Evolutionary conservation across 495 filamentous ascomycete species (phyloP).

Genomic region (Cercophora scortea): DNA sequence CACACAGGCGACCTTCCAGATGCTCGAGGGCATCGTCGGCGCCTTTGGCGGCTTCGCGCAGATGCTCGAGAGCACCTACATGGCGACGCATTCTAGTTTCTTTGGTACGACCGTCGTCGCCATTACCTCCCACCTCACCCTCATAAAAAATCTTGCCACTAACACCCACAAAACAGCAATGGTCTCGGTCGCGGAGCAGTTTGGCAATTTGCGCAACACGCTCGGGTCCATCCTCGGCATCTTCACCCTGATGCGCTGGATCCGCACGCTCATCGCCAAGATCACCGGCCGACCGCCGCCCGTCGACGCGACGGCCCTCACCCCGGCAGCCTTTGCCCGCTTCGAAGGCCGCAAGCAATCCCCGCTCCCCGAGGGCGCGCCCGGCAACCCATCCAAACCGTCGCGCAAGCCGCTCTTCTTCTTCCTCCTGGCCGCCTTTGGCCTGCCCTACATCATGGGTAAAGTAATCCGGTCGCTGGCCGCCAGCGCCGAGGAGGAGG

Average conservation of each 20-base stretch:
- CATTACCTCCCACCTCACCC: not conserved
- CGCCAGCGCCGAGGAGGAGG: conserved; percentile 72
- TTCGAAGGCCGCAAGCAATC: conserved; percentile 62
- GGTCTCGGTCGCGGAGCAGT: conserved; percentile 96
- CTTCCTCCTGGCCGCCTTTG: conserved; percentile 91
- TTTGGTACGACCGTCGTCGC: conserved; percentile 64
- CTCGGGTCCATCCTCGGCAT: conserved; percentile 92
- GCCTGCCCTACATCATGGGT: conserved; percentile 90
- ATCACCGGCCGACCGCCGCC: conserved; percentile 89
- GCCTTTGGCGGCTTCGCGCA: conserved; percentile 97
- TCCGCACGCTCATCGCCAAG: conserved; percentile 82
- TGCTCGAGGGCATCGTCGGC: conserved; percentile 98
- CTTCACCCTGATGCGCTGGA: conserved; percentile 91
- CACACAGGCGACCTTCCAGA: conserved; percentile 96
- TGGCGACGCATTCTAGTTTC: conserved; percentile 99
- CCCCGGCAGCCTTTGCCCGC: conserved; percentile 78
- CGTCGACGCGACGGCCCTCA: conserved; percentile 76
- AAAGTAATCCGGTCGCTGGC: conserved; percentile 85
- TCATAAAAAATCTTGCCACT: not conserved
- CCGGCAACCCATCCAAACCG: conserved; percentile 54
- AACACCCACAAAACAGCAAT: conserved; percentile 61
- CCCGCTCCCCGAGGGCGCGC: conserved; percentile 27
- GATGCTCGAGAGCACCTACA: conserved; percentile 99
- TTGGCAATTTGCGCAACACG: conserved; percentile 87
- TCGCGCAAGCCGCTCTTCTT: conserved; percentile 93